Percentiles rank a stretch among this genome's conserved stretches.
Evolutionary conservation across 768 basidiomycete genomes (phyloP).

Genomic region (Pleurotus djamor): DNA sequence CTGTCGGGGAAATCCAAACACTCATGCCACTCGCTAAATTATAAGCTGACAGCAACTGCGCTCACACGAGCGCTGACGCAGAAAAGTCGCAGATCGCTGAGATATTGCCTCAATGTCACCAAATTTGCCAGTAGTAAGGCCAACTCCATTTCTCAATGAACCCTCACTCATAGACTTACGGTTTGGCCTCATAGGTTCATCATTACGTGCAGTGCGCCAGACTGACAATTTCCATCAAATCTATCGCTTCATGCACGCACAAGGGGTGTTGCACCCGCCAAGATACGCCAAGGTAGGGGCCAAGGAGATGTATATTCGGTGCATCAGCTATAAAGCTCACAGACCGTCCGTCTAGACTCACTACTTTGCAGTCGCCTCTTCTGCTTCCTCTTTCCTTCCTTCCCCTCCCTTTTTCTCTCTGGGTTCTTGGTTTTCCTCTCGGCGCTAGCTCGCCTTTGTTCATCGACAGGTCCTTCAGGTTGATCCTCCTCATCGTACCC

Average conservation of each 20-base stretch:
- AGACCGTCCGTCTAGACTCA: conserved; percentile 3
- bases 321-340: background rate
- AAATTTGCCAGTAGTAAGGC: too few species aligned
- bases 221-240: background rate
- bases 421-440: background rate
- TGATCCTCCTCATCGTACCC: conserved; percentile 8
- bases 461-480: conserved; percentile 11
- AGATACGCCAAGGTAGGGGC: conserved; percentile 3
- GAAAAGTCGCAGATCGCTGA: too few species aligned
- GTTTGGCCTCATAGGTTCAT: background rate
- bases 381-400: conserved; percentile 3
- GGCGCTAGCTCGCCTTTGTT: conserved; percentile 19
- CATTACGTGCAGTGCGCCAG: background rate
- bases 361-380: background rate
- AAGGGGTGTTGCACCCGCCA: conserved; percentile 2
- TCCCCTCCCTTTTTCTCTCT: conserved; percentile 6
- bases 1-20: background rate
- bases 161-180: too few species aligned
- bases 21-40: background rate
- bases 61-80: too few species aligned
- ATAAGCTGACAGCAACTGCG: background rate
- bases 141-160: too few species aligned
- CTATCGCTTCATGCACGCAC: background rate
- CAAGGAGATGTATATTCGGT: conserved; percentile 1
- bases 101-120: too few species aligned